Percentiles rank a stretch among this genome's conserved stretches.
These are phyloP conservation scores for Candida yuanshanica DNA, from an alignment of 805 yeast species.

Conservation along the genomic window DNA sequence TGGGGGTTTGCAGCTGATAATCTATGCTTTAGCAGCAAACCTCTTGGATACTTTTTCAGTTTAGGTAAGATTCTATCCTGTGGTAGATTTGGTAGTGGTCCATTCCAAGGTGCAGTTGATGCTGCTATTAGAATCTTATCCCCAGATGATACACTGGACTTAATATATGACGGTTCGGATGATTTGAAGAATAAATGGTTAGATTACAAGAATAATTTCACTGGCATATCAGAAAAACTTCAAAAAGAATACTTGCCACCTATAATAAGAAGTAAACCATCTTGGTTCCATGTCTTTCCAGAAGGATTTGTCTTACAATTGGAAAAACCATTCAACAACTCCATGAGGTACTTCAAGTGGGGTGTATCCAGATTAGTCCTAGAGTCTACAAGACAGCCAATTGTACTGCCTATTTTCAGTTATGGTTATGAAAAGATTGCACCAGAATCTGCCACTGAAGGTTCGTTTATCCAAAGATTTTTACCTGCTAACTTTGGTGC, in stretches of 20 bases:
- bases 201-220: slow-evolving; percentile 4
- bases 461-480: slow-evolving; percentile 45
- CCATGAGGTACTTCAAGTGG: slow-evolving; percentile 96
- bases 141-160: slow-evolving; percentile 58
- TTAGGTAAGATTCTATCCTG: slow-evolving; percentile 87
- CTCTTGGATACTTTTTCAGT: slow-evolving; percentile 60
- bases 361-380: slow-evolving; percentile 81
- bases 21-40: slow-evolving; percentile 64
- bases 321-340: slow-evolving; percentile 69
- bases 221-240: slow-evolving; percentile 11
- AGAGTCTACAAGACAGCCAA: slow-evolving; percentile 79
- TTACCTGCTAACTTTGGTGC: slow-evolving; percentile 62
- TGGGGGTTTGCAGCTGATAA: slow-evolving; percentile 96
- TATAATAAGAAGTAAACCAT: slow-evolving; percentile 54
- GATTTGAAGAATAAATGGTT: slow-evolving; percentile 15
- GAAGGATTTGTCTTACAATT: slow-evolving; percentile 91
- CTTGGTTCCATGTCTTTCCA: slow-evolving; percentile 94
- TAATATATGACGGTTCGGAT: slow-evolving; percentile 32
- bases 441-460: slow-evolving; percentile 58
- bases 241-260: slow-evolving; percentile 42
- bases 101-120: slow-evolving; percentile 86
- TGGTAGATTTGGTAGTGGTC: slow-evolving; percentile 86
- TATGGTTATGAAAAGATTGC: slow-evolving; percentile 83
- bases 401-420: slow-evolving; percentile 79
- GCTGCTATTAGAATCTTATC: slow-evolving; percentile 76